A percentile compares a stretch with the other conserved stretches of the same genome.
These are phyloP conservation scores for Spergularia azorica DNA, from an alignment of 179 eudicot species.

Conservation along the genomic window DNA sequence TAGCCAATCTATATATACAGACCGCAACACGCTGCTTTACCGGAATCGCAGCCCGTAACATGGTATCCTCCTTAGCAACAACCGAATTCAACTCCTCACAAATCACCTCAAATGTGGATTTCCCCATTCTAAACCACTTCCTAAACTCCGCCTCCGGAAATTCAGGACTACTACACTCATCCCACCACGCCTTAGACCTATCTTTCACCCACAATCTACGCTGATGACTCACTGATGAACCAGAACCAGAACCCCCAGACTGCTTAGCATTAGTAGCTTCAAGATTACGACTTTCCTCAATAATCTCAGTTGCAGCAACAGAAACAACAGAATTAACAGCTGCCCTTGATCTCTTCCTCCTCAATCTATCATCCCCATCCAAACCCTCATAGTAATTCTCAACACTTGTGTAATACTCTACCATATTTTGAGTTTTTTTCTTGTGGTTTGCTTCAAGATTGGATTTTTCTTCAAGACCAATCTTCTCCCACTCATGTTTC, in stretches of 20 bases:
- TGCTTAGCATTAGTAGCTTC: slow-evolving; percentile 20
- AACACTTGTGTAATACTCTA: slow-evolving; percentile 41
- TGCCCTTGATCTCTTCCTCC: slow-evolving; percentile 37
- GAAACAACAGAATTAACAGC: slow-evolving; percentile 30
- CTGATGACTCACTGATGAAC: slow-evolving; percentile 31
- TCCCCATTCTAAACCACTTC: slow-evolving; percentile 52
- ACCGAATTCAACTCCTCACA: slow-evolving; percentile 55
- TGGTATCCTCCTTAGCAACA: slow-evolving; percentile 56
- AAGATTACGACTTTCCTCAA: slow-evolving; percentile 23
- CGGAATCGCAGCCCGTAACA: slow-evolving; percentile 55
- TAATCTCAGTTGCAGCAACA: slow-evolving; percentile 26
- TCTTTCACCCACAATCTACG: slow-evolving; percentile 57
- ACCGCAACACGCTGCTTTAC: slow-evolving; percentile 59
- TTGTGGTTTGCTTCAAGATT: slow-evolving; percentile 46
- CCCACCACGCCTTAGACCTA: slow-evolving; percentile 64
- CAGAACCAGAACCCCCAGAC: slow-evolving; percentile 10
- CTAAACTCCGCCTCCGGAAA: slow-evolving; percentile 50
- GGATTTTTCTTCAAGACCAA: slow-evolving; percentile 40
- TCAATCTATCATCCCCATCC: slow-evolving; percentile 30
- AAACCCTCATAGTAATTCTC: slow-evolving; percentile 34
- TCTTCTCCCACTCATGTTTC: slow-evolving; percentile 39
- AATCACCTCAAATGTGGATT: slow-evolving; percentile 47
- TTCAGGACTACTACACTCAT: slow-evolving; percentile 46
- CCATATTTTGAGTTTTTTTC: slow-evolving; percentile 49
- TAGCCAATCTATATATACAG: slow-evolving; percentile 54